Conservation (phyloP, 768 basidiomycete genomes). For the Termitomyces sp. region DNA sequence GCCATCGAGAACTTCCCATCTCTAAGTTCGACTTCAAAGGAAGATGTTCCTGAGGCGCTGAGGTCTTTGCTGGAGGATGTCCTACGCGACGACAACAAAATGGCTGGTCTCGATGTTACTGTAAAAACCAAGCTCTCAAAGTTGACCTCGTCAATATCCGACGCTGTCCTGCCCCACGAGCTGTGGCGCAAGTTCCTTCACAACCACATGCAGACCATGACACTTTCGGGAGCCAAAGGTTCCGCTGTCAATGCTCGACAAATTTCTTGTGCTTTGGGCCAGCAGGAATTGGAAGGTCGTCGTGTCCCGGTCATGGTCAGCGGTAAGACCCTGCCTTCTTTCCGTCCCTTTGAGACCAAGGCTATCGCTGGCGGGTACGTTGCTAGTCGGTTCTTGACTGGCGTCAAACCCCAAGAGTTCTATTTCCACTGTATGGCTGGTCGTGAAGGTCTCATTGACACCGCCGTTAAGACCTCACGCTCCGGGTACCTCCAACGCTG, state of each 20-base stretch:
- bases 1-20: constrained; percentile 92
- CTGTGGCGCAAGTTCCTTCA: constrained; percentile 93
- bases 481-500: constrained; percentile 98
- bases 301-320: constrained; percentile 99
- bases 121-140: constrained; percentile 84
- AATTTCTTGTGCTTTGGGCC: constrained; percentile 96
- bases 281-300: constrained; percentile 97
- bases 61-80: constrained; percentile 83
- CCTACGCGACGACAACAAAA: constrained; percentile 91
- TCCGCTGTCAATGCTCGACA: constrained; percentile 96
- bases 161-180: constrained; percentile 81
- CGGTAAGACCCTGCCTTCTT: constrained; percentile 96
- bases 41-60: constrained; percentile 58
- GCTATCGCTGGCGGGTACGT: constrained; percentile 98
- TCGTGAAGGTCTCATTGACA: constrained; percentile 97
- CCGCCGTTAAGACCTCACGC: constrained; percentile 97
- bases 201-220: constrained; percentile 99
- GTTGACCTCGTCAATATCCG: constrained; percentile 88
- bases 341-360: constrained; percentile 96
- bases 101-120: constrained; percentile 94
- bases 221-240: constrained; percentile 96
- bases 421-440: constrained; percentile 99
- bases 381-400: constrained; percentile 97
- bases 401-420: constrained; percentile 97
- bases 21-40: constrained; percentile 45